Percentiles rank a stretch among this genome's conserved stretches.
Conservation (phyloP, 1,139 yeast genomes). For the Taphrina confusa region DNA sequence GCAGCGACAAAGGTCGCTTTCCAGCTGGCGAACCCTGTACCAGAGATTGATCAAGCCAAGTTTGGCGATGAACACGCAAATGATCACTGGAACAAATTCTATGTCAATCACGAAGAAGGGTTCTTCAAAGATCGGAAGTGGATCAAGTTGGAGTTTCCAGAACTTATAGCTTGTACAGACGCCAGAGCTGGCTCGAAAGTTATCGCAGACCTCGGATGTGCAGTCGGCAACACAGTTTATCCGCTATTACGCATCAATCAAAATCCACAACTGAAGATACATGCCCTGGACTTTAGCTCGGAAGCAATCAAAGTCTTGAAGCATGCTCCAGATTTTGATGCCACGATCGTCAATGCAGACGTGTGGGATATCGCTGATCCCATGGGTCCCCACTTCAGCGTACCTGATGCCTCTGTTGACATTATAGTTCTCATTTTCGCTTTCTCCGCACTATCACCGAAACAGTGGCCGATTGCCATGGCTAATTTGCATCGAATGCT, state of each 20-base stretch:
- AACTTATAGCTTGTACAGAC: constrained; percentile 64
- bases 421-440: constrained; percentile 91
- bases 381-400: constrained; percentile 72
- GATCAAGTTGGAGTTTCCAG: constrained; percentile 92
- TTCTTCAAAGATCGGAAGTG: constrained; percentile 96
- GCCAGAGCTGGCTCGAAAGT: constrained; percentile 61
- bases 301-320: constrained; percentile 86
- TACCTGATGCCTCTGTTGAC: constrained; percentile 80
- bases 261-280: constrained; percentile 70
- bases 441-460: constrained; percentile 87
- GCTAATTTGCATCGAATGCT: constrained; percentile 61
- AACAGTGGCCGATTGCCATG: constrained; percentile 84
- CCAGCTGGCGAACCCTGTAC: constrained; percentile 80
- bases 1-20: constrained; percentile 73
- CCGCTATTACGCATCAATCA: constrained; percentile 81
- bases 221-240: constrained; percentile 95
- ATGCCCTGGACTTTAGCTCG: constrained; percentile 87
- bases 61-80: constrained; percentile 83
- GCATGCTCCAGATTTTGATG: constrained; percentile 58
- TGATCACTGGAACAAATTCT: constrained; percentile 89
- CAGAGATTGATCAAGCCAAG: constrained; percentile 44
- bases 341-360: constrained; percentile 71
- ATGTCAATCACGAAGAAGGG: constrained; percentile 84
- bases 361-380: constrained; percentile 95
- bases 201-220: constrained; percentile 93